Percentiles rank a stretch among this genome's conserved stretches.
Evolutionary conservation across 2,329 filamentous ascomycete genomes (phyloP).

Genomic region (Alternaria tenuissima): DNA sequence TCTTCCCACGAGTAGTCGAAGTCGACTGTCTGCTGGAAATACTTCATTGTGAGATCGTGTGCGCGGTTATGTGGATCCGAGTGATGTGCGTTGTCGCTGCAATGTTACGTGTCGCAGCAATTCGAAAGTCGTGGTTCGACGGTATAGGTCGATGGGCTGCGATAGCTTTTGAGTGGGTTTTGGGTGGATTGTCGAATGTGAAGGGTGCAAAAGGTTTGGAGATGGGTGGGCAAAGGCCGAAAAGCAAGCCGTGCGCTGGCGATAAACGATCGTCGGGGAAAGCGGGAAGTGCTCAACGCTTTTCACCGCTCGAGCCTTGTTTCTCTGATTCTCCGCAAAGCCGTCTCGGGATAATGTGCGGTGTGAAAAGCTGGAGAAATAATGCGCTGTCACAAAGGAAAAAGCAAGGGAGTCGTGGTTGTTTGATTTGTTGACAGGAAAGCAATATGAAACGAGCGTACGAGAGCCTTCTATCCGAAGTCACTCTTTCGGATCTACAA

Average conservation of each 20-base stretch:
- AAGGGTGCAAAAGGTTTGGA: slow-evolving; percentile 21
- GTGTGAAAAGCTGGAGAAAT: slow-evolving; percentile 9
- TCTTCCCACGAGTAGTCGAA: slow-evolving; percentile 99
- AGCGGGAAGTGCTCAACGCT: slow-evolving; percentile 23
- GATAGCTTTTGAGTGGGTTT: slow-evolving; percentile 15
- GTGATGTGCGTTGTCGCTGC: neutral
- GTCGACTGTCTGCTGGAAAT: slow-evolving; percentile 88
- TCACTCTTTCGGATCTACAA: slow-evolving; percentile 11
- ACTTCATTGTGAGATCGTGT: slow-evolving; percentile 73
- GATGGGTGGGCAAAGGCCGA: slow-evolving; percentile 27
- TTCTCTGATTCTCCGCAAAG: slow-evolving; percentile 5
- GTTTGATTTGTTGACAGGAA: slow-evolving; percentile 3
- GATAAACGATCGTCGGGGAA: slow-evolving; percentile 26
- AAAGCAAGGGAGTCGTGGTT: neutral
- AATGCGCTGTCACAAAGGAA: slow-evolving; percentile 8
- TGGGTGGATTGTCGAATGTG: slow-evolving; percentile 15
- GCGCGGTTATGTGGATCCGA: neutral
- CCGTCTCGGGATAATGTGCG: slow-evolving; percentile 3
- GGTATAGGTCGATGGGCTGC: slow-evolving; percentile 11
- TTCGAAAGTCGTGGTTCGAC: neutral
- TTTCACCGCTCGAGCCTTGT: slow-evolving; percentile 21
- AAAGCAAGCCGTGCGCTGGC: slow-evolving; percentile 26
- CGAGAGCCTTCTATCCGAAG: slow-evolving; percentile 8
- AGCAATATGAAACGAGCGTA: slow-evolving; percentile 4
- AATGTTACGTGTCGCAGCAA: slow-evolving; percentile 9